Base-by-base conservation (phyloP, 2,329 filamentous ascomycete genomes). In the Lachnellula arida region DNA sequence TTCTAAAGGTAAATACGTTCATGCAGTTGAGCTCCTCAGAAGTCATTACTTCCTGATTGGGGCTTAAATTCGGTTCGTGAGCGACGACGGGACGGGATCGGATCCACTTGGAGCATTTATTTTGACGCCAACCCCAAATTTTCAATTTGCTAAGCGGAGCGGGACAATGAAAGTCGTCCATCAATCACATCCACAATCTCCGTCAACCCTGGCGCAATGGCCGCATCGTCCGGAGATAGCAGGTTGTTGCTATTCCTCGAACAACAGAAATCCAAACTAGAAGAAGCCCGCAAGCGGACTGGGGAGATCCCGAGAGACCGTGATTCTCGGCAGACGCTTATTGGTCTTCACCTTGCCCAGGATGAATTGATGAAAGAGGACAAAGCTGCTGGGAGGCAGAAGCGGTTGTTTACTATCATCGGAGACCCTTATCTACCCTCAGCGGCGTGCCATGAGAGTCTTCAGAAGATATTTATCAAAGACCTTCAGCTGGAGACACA, bases 401-500 rank as follows among this genome's bases (percentile, higher is more conserved):
- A 23, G 23, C 14, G 14, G 44, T 23, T 28, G 44, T 15, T 12
- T 28, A 47, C 44, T 12, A 32, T 47, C 14, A 47, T 47, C 22
- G 44, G 44, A 17, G 23, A 25, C 7, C 53, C 57, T 2, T 60
- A 61, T 23, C 46, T 35, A 9, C 60, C 61, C 4, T 63, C 50
- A 4, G 40, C 49, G 2, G 15, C 40, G 3, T 11, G 50, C 22
- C 7, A 60, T 19, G 22, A 44, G 2, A 46, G 44, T 4, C 55
- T 72, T 19, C 63, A 58, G 22, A 67, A 67, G 60, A 54, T 69
- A 9, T 56, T 60, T 46, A 68, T 75, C 49, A 60, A 58, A 34
- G 59, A 71, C 12, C 66, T 77, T 6, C 46, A 32, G 15, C 62
- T 74, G 15, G 72, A 75, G 57, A 73, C 65, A n/a, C 72, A 75